Evolutionary conservation across 129 eudicot species (phyloP).

Genomic region (Apium graveolens): DNA sequence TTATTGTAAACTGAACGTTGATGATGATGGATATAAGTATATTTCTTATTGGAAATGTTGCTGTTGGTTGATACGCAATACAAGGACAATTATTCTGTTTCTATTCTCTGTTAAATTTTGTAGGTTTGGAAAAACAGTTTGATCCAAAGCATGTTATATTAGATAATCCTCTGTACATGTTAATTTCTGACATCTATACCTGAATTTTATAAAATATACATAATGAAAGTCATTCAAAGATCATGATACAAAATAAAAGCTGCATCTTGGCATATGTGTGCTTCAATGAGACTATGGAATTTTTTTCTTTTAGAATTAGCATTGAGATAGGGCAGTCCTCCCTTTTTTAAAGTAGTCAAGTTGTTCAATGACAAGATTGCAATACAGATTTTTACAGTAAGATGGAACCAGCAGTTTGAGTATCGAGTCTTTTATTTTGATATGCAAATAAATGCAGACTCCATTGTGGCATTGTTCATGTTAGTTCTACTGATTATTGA

Average conservation of each 20-base stretch:
- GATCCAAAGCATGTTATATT: neutral
- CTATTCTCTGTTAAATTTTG: neutral
- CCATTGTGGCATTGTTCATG: neutral
- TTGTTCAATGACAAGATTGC: neutral
- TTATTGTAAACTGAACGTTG: neutral
- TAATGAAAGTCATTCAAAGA: neutral
- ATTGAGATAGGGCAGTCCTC: neutral
- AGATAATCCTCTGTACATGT: neutral
- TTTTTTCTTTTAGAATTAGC: neutral
- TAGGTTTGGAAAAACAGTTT: neutral
- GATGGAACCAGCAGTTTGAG: neutral
- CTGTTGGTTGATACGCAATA: neutral
- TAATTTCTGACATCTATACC: neutral
- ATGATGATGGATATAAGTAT: neutral
- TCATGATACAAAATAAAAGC: neutral
- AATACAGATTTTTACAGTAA: neutral
- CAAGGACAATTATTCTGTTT: neutral
- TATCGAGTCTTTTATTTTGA: neutral
- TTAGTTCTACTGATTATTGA: neutral
- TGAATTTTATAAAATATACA: neutral
- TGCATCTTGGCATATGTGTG: neutral
- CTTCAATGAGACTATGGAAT: neutral
- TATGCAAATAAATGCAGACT: neutral
- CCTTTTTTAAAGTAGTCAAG: neutral
- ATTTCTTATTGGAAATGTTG: neutral